Evolutionary conservation across 2,329 filamentous ascomycete genomes (phyloP).

Genomic region (Pseudogymnoascus sp.): DNA sequence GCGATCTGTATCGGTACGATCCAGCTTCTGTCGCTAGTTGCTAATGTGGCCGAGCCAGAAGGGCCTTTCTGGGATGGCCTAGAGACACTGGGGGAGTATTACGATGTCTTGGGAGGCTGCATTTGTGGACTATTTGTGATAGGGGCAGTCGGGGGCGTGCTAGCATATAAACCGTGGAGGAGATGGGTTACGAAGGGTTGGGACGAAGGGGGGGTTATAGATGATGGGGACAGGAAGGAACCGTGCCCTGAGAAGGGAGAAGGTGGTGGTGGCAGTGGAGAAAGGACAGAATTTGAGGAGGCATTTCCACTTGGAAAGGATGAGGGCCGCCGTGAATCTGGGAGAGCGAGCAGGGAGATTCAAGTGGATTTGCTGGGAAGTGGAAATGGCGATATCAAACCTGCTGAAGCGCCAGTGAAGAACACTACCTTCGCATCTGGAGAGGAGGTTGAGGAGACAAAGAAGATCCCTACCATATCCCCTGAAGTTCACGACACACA

Average conservation of each 20-base stretch:
- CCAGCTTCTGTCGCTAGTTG: constrained; percentile 70
- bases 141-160: constrained; percentile 50
- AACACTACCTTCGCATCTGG: not conserved
- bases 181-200: constrained; percentile 39
- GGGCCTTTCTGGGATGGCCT: constrained; percentile 91
- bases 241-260: not conserved
- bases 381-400: not conserved
- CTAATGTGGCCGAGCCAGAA: constrained; percentile 64
- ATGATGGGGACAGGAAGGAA: not conserved
- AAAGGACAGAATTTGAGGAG: not conserved
- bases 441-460: not conserved
- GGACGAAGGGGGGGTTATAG: not conserved
- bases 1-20: constrained; percentile 67
- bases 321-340: not conserved
- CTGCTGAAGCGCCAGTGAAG: not conserved
- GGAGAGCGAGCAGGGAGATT: not conserved
- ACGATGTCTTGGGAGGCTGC: constrained; percentile 74
- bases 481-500: not conserved
- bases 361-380: not conserved
- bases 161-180: constrained; percentile 76
- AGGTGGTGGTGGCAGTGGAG: not conserved
- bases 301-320: not conserved
- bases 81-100: constrained; percentile 65
- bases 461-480: not conserved
- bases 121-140: constrained; percentile 82